Evolutionary conservation across 495 filamentous ascomycete genomes (phyloP).

Genomic region (Aspergillus homomorphus): DNA sequence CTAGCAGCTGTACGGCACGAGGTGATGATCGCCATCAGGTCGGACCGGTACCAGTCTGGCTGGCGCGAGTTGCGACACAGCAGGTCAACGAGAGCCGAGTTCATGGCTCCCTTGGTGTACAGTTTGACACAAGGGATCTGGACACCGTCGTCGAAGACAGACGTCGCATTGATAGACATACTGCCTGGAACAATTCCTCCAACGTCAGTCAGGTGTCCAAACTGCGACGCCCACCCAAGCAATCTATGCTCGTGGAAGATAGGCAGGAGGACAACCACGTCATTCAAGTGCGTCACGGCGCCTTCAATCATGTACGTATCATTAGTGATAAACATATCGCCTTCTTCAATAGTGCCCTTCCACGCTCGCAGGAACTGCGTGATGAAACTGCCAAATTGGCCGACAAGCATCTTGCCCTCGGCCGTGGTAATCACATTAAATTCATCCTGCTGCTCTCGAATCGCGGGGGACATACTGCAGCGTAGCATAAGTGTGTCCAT

Average conservation of each 20-base stretch:
- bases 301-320: conserved; percentile 50
- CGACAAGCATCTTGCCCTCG: conserved; percentile 48
- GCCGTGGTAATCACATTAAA: conserved; percentile 51
- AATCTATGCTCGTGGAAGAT: conserved; percentile 42
- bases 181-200: conserved; percentile 51
- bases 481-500: conserved; percentile 53
- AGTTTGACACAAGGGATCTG: conserved; percentile 52
- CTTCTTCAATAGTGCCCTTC: conserved; percentile 45
- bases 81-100: conserved; percentile 40
- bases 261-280: conserved; percentile 46
- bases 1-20: conserved; percentile 44
- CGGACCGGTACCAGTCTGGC: conserved; percentile 49
- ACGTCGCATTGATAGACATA: conserved; percentile 50
- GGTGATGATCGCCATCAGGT: conserved; percentile 47
- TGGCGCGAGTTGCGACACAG: conserved; percentile 48
- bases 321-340: conserved; percentile 51
- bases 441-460: conserved; percentile 52
- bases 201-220: conserved; percentile 51
- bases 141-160: conserved; percentile 50
- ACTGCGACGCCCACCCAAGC: conserved; percentile 49
- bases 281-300: conserved; percentile 49
- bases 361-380: conserved; percentile 44
- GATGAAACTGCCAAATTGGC: conserved; percentile 52
- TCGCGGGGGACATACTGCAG: conserved; percentile 51
- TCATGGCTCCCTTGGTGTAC: conserved; percentile 42